Conservation (phyloP, 495 filamentous ascomycete species). For the Penicillium flavigenum region DNA sequence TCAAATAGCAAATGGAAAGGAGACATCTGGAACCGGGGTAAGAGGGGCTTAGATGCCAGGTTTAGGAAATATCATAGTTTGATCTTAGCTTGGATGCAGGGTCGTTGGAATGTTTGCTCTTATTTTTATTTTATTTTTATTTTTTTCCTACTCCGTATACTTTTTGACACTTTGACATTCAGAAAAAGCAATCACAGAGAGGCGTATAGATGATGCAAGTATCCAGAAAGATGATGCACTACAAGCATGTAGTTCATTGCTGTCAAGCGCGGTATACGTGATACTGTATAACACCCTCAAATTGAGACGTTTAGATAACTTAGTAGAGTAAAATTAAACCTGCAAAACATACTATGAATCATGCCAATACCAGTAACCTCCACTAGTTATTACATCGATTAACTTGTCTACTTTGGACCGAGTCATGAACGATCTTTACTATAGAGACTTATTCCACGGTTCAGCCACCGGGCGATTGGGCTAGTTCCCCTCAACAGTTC, state of each 20-base stretch:
- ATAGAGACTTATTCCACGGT: not conserved
- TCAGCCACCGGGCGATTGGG: not conserved
- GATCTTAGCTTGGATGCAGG: not conserved
- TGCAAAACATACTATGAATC: slow-evolving; percentile 19
- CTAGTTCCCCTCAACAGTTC: not conserved
- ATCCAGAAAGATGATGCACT: not conserved
- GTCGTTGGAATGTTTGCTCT: not conserved
- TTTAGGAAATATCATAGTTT: not conserved
- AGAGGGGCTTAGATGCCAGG: not conserved
- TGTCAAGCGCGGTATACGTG: not conserved
- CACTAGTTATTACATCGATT: not conserved
- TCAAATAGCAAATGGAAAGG: slow-evolving; percentile 14
- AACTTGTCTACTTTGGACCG: not conserved
- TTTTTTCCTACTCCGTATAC: not conserved
- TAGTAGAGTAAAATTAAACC: slow-evolving; percentile 2
- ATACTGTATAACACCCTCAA: not conserved
- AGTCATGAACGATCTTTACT: not conserved
- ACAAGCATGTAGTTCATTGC: not conserved
- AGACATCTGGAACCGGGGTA: not conserved
- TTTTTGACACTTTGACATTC: not conserved
- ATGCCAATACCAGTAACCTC: not conserved
- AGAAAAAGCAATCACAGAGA: slow-evolving; percentile 6
- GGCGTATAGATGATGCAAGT: slow-evolving; percentile 2
- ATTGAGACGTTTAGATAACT: not conserved
- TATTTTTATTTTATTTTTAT: not conserved